Base-by-base conservation (phyloP, 1,284 basidiomycete species). In the Ceratobasidium sp. region DNA sequence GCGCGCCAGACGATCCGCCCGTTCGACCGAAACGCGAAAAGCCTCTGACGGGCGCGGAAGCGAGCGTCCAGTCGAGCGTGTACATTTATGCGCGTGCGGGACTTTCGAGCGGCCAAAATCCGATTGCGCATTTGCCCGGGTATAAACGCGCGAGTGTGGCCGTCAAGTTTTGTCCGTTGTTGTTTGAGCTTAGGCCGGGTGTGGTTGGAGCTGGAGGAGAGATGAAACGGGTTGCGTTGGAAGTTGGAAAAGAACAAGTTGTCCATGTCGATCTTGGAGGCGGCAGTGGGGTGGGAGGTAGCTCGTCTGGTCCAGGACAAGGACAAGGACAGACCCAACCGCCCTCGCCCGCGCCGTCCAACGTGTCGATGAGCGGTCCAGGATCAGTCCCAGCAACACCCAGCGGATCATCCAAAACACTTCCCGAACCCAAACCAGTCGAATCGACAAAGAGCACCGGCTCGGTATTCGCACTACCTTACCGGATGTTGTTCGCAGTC, bases 71-170 rank as follows among this genome's bases (percentile, higher is more conserved):
- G n/a, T 73, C 70, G 56, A 75, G 71, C 48, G 97, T 99, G 20
- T 99, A 95, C 86, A 94, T 99, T 81, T 99, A 99, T 85, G 96
- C 96, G 3, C 91, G 97, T 46, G 95, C 94, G 26, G 98, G 97
- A 84, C 94, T 99, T 84, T 92, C 94, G 1, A 52, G 50, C 62
- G 61, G 61, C 1, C 89, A 94, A 64, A 92, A 94, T 0, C 97
- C 98, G 0, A 92, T 99, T 77, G 97, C 96, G 1, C 96, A 97
- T 83, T 88, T 99, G 2, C 97, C 98, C 0, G 98, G 98, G 0
- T 96, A 99, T 86, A 96, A 96, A 86, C 97, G 97, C 79, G 93
- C 96, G 0, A 96, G 94, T 81, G 92, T 99, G 1, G 97, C 95
- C 0, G 96, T 99, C 64, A 89, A 93, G 68, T 99, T 99, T 86